phyloP scores from a whole-genome alignment of 257 asterid genomes.

The Ilex aquifolium region DNA sequence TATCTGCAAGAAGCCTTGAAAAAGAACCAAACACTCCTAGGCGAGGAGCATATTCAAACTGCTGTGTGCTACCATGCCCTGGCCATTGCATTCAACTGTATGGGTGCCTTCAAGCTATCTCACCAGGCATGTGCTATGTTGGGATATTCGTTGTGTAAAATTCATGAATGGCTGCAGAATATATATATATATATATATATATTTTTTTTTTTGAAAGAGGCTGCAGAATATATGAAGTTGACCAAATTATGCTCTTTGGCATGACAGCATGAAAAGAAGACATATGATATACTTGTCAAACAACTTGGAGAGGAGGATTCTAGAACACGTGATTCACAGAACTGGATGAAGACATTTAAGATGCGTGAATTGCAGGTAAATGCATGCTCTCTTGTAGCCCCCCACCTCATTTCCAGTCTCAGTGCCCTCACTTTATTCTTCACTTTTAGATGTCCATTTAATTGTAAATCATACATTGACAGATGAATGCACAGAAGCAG shows the following conservation, averaged over 20 bases:
- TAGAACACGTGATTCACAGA: constrained; percentile 80
- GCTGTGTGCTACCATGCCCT: constrained; percentile 99
- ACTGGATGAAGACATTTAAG: constrained; percentile 93
- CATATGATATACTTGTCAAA: constrained; percentile 85
- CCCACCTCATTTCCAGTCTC: too few relatives aligned
- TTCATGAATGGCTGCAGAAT: constrained; percentile 2
- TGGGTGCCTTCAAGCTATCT: constrained; percentile 91
- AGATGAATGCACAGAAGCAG: constrained; percentile 89
- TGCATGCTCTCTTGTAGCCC: background rate
- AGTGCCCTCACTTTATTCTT: background rate
- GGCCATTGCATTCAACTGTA: constrained; percentile 85
- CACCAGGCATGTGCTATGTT: constrained; percentile 51
- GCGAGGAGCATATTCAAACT: constrained; percentile 94
- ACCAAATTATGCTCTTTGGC: constrained; percentile 3
- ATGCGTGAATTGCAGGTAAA: constrained; percentile 77
- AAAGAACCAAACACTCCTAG: constrained; percentile 75
- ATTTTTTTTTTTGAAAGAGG: too few relatives aligned
- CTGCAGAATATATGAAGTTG: constrained; percentile 2
- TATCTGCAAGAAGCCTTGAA: constrained; percentile 92
- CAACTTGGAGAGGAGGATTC: constrained; percentile 97
- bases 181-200: too few relatives aligned
- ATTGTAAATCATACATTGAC: constrained; percentile 6
- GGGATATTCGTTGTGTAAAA: constrained; percentile 2
- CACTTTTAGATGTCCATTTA: background rate
- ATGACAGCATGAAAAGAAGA: constrained; percentile 87